Percentiles rank a stretch among this genome's conserved stretches.
These are phyloP conservation scores for Trichoderma afroharzianum DNA, from an alignment of 2,329 filamentous ascomycete genomes.

Conservation along the genomic window DNA sequence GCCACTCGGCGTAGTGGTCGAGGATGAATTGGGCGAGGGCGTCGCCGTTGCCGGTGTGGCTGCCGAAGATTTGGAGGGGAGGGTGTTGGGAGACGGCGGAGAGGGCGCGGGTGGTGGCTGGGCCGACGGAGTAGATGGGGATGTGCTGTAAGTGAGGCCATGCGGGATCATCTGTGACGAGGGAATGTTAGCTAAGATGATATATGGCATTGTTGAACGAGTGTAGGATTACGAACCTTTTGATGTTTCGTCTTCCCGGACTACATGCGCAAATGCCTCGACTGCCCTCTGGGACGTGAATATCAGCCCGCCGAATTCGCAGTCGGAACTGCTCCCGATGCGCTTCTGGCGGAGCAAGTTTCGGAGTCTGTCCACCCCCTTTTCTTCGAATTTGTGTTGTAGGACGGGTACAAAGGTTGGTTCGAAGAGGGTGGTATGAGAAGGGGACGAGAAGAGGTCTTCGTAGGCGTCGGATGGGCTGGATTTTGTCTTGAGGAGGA, in stretches of 20 bases:
- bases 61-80: slow-evolving; percentile 65
- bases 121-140: slow-evolving; percentile 73
- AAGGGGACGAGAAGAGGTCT: slow-evolving; percentile 53
- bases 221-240: not conserved
- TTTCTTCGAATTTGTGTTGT: slow-evolving; percentile 63
- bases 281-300: slow-evolving; percentile 84
- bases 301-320: slow-evolving; percentile 69
- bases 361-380: slow-evolving; percentile 53
- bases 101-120: slow-evolving; percentile 75
- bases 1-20: slow-evolving; percentile 64
- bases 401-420: slow-evolving; percentile 74
- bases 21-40: slow-evolving; percentile 75
- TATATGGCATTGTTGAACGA: not conserved
- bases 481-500: slow-evolving; percentile 77
- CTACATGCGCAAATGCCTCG: slow-evolving; percentile 66
- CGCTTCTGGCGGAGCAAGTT: slow-evolving; percentile 43
- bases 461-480: slow-evolving; percentile 68
- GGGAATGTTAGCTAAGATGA: not conserved
- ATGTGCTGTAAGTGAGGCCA: slow-evolving; percentile 57
- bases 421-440: slow-evolving; percentile 46
- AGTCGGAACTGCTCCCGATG: slow-evolving; percentile 38
- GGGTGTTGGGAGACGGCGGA: slow-evolving; percentile 48
- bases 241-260: slow-evolving; percentile 41
- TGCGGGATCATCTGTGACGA: not conserved
- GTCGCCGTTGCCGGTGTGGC: slow-evolving; percentile 81